Evolutionary conservation across 2,329 filamentous ascomycete species (phyloP).

Genomic region (Penicillium rolfsii): DNA sequence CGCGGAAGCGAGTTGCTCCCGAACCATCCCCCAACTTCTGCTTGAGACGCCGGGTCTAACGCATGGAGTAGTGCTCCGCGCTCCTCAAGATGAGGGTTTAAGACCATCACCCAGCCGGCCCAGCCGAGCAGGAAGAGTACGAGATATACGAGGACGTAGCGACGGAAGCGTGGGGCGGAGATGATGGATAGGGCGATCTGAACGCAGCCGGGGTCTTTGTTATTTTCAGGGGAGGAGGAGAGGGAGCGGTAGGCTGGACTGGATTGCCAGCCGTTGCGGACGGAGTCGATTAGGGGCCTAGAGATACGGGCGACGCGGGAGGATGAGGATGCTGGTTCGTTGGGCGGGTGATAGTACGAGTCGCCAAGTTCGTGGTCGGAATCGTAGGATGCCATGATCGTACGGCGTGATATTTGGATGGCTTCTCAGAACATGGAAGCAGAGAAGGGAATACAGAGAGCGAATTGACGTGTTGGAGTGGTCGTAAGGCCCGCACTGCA

Average conservation of each 20-base stretch:
- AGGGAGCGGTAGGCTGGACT: slow-evolving; percentile 26
- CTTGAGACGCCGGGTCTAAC: slow-evolving; percentile 36
- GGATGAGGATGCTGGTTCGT: slow-evolving; percentile 17
- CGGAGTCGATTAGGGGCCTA: slow-evolving; percentile 44
- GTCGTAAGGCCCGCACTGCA: neutral
- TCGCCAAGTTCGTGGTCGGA: slow-evolving; percentile 37
- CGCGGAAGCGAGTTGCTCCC: slow-evolving; percentile 53
- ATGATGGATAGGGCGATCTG: slow-evolving; percentile 38
- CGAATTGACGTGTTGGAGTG: neutral
- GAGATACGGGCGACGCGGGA: slow-evolving; percentile 22
- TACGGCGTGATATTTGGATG: neutral
- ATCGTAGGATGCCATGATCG: slow-evolving; percentile 17
- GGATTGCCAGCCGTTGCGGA: slow-evolving; percentile 46
- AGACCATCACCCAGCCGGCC: slow-evolving; percentile 39
- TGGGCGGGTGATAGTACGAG: slow-evolving; percentile 17
- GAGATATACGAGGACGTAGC: slow-evolving; percentile 43
- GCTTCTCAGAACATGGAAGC: neutral
- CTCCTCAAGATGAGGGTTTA: slow-evolving; percentile 40
- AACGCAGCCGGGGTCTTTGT: slow-evolving; percentile 27
- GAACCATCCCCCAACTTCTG: slow-evolving; percentile 44
- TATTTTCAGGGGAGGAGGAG: slow-evolving; percentile 22
- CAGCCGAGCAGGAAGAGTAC: slow-evolving; percentile 37
- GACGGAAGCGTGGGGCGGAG: slow-evolving; percentile 47
- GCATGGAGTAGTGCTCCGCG: slow-evolving; percentile 34
- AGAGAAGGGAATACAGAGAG: neutral